Evolutionary conservation across 768 basidiomycete genomes (phyloP), one percentile per base, ranked within the genome.

Genomic region (Lanmaoa pseudosensibilis): DNA sequence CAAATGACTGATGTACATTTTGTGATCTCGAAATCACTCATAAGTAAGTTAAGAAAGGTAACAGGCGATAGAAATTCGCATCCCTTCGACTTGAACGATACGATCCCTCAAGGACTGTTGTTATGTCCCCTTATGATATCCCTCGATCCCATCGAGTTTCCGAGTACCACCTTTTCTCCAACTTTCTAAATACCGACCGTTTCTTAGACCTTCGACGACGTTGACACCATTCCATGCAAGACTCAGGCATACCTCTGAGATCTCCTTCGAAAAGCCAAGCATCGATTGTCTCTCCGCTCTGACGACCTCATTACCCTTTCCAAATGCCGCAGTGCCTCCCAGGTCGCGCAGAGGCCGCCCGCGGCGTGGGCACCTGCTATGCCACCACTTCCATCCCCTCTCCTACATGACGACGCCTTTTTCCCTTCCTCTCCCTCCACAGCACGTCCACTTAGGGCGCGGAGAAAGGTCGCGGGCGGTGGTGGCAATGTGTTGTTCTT

Each of bases 361-460:
- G 44, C 3, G 38, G 25, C 23, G 1, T n/a, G 27, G 15, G 52
- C 19, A 32, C 23, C 39, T 37, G n/a, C 25, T 12, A 23, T 2
- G 23, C 36, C 40, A 47, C 38, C 36, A 43, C 18, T 54, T 46
- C 15, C 2, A 41, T 9, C 34, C 21, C 23, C n/a, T 15, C 37
- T 19, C 33, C 55, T 25, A 41, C 19, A 21, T 30, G 7, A 48
- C 30, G 45, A 55, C 25, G 2, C 18, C 50, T 30, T 32, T 23
- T 23, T n/a, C n/a, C 33, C 11, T 52, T 19, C 30, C 21, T 1
- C n/a, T 8, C 9, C 25, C 11, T 10, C 25, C 16, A 37, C 25
- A 63, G 61, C 23, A 46, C 46, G 58, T 57, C 62, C 52, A 60
- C 53, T 38, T 37, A 52, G 58, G 62, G 62, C 53, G 53, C 62